Evolutionary conservation across 305 asterid genomes (phyloP).

Genomic region (Withania somnifera): DNA sequence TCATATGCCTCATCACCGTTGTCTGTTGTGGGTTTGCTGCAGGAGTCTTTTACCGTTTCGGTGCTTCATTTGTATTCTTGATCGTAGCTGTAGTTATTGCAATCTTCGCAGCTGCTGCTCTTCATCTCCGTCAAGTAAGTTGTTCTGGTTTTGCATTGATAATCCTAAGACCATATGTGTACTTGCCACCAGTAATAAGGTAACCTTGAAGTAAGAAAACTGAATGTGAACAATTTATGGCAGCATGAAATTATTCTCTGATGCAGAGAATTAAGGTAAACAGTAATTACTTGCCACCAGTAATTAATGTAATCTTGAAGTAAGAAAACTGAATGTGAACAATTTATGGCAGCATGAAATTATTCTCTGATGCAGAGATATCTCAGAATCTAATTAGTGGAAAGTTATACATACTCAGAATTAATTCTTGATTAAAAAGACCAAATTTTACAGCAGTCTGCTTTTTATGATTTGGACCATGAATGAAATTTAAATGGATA

Average conservation of each 20-base stretch:
- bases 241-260: neutral
- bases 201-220: neutral
- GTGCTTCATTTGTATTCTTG: conserved; percentile 43
- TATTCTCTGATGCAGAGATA: neutral
- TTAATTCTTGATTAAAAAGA: neutral
- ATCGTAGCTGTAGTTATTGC: conserved; percentile 50
- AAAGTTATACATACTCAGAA: neutral
- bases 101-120: conserved; percentile 42
- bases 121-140: conserved; percentile 66
- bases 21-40: conserved; percentile 72
- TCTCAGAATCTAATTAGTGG: neutral
- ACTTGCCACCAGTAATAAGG: neutral
- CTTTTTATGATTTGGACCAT: neutral
- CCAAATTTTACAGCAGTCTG: neutral
- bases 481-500: neutral
- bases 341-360: neutral
- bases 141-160: neutral
- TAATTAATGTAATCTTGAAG: neutral
- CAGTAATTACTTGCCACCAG: neutral
- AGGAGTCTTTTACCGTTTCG: conserved; percentile 58
- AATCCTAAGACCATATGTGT: neutral
- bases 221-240: neutral
- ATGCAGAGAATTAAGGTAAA: no score
- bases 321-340: neutral
- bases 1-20: conserved; percentile 52